Conservation (phyloP, 305 asterid genomes). For the Solanum hybrid region DNA sequence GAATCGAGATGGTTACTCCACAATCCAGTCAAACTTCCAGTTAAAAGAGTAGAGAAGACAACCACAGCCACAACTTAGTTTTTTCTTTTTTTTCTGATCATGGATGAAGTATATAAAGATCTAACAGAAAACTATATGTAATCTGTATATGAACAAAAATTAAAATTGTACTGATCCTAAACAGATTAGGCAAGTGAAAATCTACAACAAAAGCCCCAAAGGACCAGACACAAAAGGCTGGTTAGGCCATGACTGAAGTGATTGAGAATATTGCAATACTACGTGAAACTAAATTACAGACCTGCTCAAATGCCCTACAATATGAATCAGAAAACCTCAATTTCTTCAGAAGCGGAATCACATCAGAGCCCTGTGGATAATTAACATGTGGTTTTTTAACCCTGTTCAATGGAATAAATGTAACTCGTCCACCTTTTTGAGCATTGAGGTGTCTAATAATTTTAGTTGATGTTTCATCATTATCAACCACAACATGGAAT, state of each 20-base stretch:
- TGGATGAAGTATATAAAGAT: background rate
- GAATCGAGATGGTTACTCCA: background rate
- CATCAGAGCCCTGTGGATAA: constrained; percentile 83
- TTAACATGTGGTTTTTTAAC: constrained; percentile 67
- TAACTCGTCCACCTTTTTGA: constrained; percentile 95
- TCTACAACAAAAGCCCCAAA: background rate
- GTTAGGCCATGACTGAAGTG: background rate
- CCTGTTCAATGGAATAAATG: constrained; percentile 95
- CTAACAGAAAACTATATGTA: background rate
- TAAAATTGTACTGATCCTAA: background rate
- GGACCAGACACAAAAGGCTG: background rate
- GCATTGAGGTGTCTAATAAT: constrained; percentile 91
- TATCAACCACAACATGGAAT: constrained; percentile 88
- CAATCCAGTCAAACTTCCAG: background rate
- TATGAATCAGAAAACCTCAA: constrained; percentile 46
- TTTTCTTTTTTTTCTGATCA: background rate
- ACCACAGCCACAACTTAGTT: background rate
- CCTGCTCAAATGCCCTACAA: constrained; percentile 84
- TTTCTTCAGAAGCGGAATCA: constrained; percentile 76
- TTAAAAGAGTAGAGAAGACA: background rate
- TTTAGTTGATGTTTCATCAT: constrained; percentile 84
- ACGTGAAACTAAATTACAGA: constrained; percentile 18
- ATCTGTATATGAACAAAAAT: background rate
- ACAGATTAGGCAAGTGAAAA: constrained; percentile 1
- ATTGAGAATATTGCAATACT: background rate